Evolutionary conservation across 441 rosid species (phyloP), one percentile per base, ranked within the genome.

Genomic region (Geranium incanum): DNA sequence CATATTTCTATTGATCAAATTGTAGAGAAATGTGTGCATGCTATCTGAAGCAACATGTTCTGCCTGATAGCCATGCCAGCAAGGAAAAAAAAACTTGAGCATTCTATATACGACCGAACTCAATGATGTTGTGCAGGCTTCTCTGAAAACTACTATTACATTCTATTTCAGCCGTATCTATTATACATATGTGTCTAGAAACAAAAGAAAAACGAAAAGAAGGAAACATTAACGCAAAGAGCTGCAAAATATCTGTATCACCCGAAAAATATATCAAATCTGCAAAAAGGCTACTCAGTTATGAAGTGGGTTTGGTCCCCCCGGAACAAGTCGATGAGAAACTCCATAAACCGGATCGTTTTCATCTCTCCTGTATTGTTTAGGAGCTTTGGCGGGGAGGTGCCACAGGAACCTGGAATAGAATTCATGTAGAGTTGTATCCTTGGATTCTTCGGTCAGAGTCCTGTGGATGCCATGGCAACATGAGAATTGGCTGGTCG

Each of bases 261-360:
- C 33, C 3, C 2, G 33, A 28, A 28, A 28, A 28, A 28, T 28
- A 39, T 4, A 39, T 39, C 43, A 39, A 39, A 39, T 39, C 43
- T 39, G 43, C 43, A 39, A 39, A 39, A 39, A 19, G 50, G 11
- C 45, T 72, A 52, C 75, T 81, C 80, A 82, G 66, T 86, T 86
- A 75, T 86, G 87, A 77, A 84, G 87, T 1, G 85, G 89, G 78
- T 86, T 84, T 33, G 89, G 87, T 5, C 87, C 86, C 1, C 62
- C 76, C 0, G 87, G 87, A 66, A 82, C 84, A 68, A 63, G 48
- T 79, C 86, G 79, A 55, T 60, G 55, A 41, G 87, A 82, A 74
- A 70, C 86, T 37, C 75, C 83, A 71, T 80, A 77, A 70, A 77
- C 67, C n/a, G 80, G 78, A 68, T 70, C 70, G 48, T 33, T 70